Evolutionary conservation across 805 yeast species (phyloP), one percentile per base, ranked within the genome.

Genomic region (Nakazawaea siamensis): DNA sequence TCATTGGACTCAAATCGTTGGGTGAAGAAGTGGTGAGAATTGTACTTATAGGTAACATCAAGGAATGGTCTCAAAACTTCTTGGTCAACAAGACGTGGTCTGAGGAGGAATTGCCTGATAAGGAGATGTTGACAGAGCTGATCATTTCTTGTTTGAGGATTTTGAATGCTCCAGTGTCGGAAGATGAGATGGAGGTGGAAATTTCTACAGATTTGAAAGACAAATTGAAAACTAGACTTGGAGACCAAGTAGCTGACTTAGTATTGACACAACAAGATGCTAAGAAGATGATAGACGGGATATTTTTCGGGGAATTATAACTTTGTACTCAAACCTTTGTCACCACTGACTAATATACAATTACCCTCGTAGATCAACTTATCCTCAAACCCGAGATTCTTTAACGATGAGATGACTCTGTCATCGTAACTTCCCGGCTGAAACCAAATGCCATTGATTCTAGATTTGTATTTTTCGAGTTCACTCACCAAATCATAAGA

Each of bases 21-120:
- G 98, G 97, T 3, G 64, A 78, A 4, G 97, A 92, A 57, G 94
- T 92, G 8, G 73, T 90, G 24, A 71, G 95, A 45, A 78, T 90
- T 29, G 72, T 85, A 1, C 67, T 92, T 36, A 63, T 90, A 25
- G 96, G 96, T 0, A 92, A 92, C 54, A 58, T 90, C 41, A 71
- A 76, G 43, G 74, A 78, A 38, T 92, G 98, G 98, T 64, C 76
- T 12, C 64, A 62, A 32, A 67, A 73, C 40, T 79, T 81, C 2
- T 58, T 80, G 29, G 67, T 48, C 20, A 37, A 43, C 31, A 34
- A 13, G 24, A 33, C 10, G 9, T 32, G 37, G 29, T 38, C 43
- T 19, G 51, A 48, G 25, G 43, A 43, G 10, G 38, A 50, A 7
- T 36, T 49, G 40, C 38, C 64, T 19, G 84, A 80, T 40, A 64